Conservation (phyloP, 352 stramenopile species). For the Hyaloperonospora arabidopsidis region DNA sequence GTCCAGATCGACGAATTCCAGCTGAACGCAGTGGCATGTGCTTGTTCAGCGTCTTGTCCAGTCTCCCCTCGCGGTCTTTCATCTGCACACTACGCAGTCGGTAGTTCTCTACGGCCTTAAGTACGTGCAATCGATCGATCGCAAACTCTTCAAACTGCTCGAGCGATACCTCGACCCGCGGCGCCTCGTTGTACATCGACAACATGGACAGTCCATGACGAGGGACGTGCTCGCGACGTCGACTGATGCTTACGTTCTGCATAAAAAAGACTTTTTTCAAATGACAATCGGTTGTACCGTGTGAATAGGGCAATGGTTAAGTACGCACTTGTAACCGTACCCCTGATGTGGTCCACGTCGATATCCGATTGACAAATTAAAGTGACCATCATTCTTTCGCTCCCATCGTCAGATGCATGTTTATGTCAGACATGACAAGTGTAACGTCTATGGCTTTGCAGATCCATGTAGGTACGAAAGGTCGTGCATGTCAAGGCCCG, state of each 20-base stretch:
- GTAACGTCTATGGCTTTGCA: conserved; percentile 11
- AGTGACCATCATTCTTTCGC: conserved; percentile 13
- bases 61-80: conserved; percentile 59
- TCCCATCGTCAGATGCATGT: conserved; percentile 1
- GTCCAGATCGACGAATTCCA: conserved; percentile 31
- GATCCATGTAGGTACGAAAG: conserved; percentile 57
- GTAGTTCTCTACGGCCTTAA: conserved; percentile 85
- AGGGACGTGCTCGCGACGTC: conserved; percentile 44
- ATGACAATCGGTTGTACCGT: no score
- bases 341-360: background rate
- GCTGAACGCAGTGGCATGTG: conserved; percentile 62
- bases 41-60: conserved; percentile 84
- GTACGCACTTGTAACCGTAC: conserved; percentile 9
- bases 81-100: conserved; percentile 62
- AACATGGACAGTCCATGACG: conserved; percentile 55
- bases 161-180: conserved; percentile 91
- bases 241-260: conserved; percentile 77
- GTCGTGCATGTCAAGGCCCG: conserved; percentile 78
- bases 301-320: conserved; percentile 22
- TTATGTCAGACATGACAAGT: background rate
- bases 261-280: conserved; percentile 23
- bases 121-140: conserved; percentile 91
- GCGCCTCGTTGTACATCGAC: conserved; percentile 92
- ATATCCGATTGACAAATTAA: background rate
- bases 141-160: conserved; percentile 98